These are phyloP conservation scores for Cyanidioschyzon merolae DNA, from an alignment of 23 red algal genomes.

Conservation along the genomic window DNA sequence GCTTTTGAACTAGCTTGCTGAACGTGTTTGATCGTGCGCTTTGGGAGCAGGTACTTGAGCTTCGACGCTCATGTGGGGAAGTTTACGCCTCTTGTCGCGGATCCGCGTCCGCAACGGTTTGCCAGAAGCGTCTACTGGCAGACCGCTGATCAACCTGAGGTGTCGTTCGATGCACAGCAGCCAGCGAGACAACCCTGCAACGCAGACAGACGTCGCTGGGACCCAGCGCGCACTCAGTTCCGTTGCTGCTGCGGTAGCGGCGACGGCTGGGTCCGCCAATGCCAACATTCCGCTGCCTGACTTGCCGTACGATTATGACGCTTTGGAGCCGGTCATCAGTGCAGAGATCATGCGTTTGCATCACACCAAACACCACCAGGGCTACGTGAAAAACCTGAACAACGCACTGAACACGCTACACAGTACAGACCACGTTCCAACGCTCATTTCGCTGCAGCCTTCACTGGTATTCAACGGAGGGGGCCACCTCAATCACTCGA, in stretches of 20 bases:
- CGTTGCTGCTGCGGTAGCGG: neutral
- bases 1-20: too few species aligned
- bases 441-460: constrained; percentile 8
- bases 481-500: constrained; percentile 37
- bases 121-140: too few species aligned
- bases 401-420: constrained; percentile 31
- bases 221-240: neutral
- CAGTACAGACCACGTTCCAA: constrained; percentile 13
- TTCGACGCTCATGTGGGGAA: too few species aligned
- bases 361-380: constrained; percentile 90
- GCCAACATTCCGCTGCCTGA: constrained; percentile 34
- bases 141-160: too few species aligned
- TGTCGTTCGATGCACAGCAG: too few species aligned
- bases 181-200: too few species aligned
- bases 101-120: too few species aligned
- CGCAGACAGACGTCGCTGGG: neutral
- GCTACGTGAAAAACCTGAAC: constrained; percentile 95
- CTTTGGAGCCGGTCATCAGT: constrained; percentile 75
- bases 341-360: constrained; percentile 75
- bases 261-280: neutral
- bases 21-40: too few species aligned
- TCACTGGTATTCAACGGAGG: constrained; percentile 41
- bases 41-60: too few species aligned
- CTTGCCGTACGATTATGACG: constrained; percentile 75
- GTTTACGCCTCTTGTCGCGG: too few species aligned